A percentile compares a stretch with the other conserved stretches of the same genome.
Conservation (phyloP, 306 rosid genomes). For the Hippophae rhamnoides region DNA sequence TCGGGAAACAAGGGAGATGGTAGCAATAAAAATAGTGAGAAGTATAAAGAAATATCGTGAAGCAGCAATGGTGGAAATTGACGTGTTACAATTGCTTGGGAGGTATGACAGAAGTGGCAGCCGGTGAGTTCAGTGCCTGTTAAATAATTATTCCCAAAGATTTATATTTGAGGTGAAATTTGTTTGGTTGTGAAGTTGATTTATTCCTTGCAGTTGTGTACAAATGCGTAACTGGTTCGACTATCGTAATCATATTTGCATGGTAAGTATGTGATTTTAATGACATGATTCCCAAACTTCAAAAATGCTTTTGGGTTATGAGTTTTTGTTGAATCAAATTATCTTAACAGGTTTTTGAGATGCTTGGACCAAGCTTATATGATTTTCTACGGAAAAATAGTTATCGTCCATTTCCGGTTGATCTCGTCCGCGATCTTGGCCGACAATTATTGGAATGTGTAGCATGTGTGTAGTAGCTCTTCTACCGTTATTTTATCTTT, state of each 20-base stretch:
- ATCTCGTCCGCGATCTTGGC: conserved; percentile 95
- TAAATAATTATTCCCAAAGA: conserved; percentile 1
- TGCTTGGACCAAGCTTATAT: conserved; percentile 94
- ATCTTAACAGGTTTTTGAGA: conserved; percentile 92
- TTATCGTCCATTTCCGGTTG: conserved; percentile 89
- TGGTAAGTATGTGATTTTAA: conserved; percentile 47
- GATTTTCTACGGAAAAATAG: conserved; percentile 93
- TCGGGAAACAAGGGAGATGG: conserved; percentile 78
- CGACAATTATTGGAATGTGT: conserved; percentile 93
- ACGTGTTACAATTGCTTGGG: conserved; percentile 65
- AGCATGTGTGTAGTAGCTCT: conserved; percentile 75
- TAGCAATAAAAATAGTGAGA: conserved; percentile 74
- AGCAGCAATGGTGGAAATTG: conserved; percentile 83
- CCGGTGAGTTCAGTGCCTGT: conserved; percentile 37
- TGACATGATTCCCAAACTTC: conserved; percentile 22
- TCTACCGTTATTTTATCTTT: conserved; percentile 6
- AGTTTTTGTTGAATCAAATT: conserved; percentile 51
- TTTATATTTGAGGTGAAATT: conserved; percentile 13
- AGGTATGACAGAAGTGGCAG: conserved; percentile 66
- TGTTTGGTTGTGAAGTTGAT: conserved; percentile 40
- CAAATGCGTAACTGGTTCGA: conserved; percentile 95
- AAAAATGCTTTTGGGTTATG: conserved; percentile 21
- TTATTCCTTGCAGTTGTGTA: conserved; percentile 93
- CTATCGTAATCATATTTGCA: conserved; percentile 95
- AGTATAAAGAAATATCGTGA: conserved; percentile 71